A percentile compares a stretch with the other conserved stretches of the same genome.
These are phyloP conservation scores for Teratosphaeria destructans DNA, from an alignment of 2,329 filamentous ascomycete species.

Conservation along the genomic window DNA sequence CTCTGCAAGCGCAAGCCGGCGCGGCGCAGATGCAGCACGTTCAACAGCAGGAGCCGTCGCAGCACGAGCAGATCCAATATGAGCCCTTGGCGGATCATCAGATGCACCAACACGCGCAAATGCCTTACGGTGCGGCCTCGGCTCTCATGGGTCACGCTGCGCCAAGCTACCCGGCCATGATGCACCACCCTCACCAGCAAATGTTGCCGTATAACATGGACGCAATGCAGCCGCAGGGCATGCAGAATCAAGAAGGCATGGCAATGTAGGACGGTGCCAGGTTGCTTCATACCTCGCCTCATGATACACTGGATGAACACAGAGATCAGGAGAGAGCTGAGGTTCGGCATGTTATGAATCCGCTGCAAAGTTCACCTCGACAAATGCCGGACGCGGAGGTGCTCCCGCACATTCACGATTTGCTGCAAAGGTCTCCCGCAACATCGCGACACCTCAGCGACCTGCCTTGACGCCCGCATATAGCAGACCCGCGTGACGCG, in stretches of 20 bases:
- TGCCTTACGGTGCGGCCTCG: constrained; percentile 14
- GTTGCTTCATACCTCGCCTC: not conserved
- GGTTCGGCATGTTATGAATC: not conserved
- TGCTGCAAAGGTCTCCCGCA: not conserved
- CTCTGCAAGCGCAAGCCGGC: not conserved
- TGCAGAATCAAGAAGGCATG: constrained; percentile 1
- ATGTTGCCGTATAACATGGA: constrained; percentile 20
- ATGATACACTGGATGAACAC: not conserved
- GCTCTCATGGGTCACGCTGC: constrained; percentile 2
- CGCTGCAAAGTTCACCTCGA: not conserved
- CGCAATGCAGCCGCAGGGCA: constrained; percentile 1
- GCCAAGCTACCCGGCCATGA: constrained; percentile 16
- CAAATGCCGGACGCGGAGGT: not conserved
- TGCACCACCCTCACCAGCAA: constrained; percentile 10
- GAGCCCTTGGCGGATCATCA: constrained; percentile 13
- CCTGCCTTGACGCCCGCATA: not conserved
- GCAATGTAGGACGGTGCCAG: not conserved
- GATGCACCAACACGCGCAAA: constrained; percentile 4
- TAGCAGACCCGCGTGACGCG: no score
- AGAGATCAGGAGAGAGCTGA: not conserved
- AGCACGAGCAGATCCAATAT: constrained; percentile 18
- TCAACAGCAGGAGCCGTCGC: not conserved
- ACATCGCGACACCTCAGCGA: not conserved
- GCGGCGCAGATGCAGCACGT: not conserved
- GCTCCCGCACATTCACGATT: not conserved